Conservation (phyloP, 2,329 filamentous ascomycete species). For the Fusarium subglutinans region DNA sequence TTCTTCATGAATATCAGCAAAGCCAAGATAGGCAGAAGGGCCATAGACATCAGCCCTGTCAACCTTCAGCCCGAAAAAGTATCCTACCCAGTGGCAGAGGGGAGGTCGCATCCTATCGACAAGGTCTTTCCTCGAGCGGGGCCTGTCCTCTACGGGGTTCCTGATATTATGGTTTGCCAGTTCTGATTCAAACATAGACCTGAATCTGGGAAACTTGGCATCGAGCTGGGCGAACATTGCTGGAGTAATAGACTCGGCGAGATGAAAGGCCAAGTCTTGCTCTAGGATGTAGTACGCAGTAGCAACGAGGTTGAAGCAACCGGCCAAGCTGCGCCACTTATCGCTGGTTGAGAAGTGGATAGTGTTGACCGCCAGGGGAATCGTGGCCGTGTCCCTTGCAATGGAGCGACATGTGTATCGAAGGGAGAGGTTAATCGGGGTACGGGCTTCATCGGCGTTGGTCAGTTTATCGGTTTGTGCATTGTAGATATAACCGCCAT, state of each 20-base stretch:
- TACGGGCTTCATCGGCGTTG: neutral
- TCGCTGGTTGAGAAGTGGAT: constrained; percentile 21
- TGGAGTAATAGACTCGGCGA: neutral
- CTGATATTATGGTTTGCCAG: accelerated
- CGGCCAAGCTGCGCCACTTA: neutral
- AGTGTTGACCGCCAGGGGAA: constrained; percentile 6
- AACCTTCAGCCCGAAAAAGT: accelerated
- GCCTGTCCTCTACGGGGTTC: accelerated
- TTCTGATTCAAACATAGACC: neutral
- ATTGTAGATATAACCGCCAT: constrained; percentile 20
- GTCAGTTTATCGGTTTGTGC: constrained; percentile 5
- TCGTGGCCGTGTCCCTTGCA: neutral
- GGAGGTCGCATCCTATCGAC: accelerated
- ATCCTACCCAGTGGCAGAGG: accelerated
- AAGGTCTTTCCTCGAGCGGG: accelerated
- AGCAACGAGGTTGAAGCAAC: neutral
- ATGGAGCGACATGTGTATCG: constrained; percentile 24
- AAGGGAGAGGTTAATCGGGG: constrained; percentile 23
- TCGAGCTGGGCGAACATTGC: neutral
- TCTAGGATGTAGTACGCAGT: neutral
- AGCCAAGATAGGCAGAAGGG: accelerated
- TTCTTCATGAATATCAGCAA: accelerated
- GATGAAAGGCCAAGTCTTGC: neutral
- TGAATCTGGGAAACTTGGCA: neutral
- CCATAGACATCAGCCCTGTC: neutral